phyloP scores from a whole-genome alignment of 495 filamentous ascomycete genomes.

The Neurospora sp. region DNA sequence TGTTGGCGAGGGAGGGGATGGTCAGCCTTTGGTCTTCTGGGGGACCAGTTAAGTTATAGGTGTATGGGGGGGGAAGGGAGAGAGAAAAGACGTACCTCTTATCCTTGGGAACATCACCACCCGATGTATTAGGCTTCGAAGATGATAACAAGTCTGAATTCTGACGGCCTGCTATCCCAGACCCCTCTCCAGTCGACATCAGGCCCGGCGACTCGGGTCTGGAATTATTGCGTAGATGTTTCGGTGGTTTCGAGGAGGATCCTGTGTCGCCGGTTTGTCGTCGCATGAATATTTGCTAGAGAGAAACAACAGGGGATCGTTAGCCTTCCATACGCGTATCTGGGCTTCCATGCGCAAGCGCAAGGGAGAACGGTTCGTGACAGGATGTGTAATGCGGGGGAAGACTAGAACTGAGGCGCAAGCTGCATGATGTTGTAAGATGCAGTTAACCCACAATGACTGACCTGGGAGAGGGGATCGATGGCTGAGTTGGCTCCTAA shows the following conservation, averaged over 20 bases:
- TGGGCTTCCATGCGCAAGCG: not conserved
- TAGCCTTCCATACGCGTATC: not conserved
- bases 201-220: constrained; percentile 41
- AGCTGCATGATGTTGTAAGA: not conserved
- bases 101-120: constrained; percentile 41
- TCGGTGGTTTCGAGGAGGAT: constrained; percentile 39
- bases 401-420: not conserved
- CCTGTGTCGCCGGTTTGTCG: constrained; percentile 57
- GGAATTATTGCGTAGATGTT: constrained; percentile 52
- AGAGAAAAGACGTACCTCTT: constrained; percentile 57
- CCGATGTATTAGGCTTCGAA: constrained; percentile 6
- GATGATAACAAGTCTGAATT: constrained; percentile 24
- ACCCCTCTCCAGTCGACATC: constrained; percentile 1
- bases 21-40: constrained; percentile 2
- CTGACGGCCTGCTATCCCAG: constrained; percentile 22
- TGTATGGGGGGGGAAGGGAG: no score
- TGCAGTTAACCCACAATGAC: not conserved
- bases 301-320: not conserved
- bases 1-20: constrained; percentile 25
- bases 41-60: no score
- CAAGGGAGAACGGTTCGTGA: not conserved
- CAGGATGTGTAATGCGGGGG: not conserved
- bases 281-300: constrained; percentile 64
- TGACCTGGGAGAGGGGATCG: constrained; percentile 39
- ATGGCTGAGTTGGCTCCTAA: constrained; percentile 20